Percentiles rank a stretch among this genome's conserved stretches.
Evolutionary conservation across 331 rosid genomes (phyloP).

Genomic region (Stylosanthes scabra): DNA sequence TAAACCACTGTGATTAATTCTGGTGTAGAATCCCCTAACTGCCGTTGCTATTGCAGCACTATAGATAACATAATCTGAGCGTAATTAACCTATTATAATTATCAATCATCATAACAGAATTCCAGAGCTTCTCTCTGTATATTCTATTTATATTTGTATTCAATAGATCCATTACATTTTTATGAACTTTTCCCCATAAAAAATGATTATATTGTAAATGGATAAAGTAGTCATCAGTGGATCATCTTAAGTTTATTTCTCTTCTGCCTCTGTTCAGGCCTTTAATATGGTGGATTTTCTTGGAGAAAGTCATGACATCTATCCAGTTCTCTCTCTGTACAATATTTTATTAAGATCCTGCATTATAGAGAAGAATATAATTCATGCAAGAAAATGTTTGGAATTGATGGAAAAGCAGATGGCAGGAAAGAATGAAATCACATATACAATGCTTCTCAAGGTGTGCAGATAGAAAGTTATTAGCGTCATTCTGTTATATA

Average conservation of each 20-base stretch:
- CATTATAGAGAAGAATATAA: conserved; percentile 44
- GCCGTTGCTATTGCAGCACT: too few relatives aligned
- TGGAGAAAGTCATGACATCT: conserved; percentile 54
- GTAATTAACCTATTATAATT: too few relatives aligned
- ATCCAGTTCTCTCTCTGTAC: conserved; percentile 59
- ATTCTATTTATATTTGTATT: neutral
- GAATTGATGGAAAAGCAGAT: conserved; percentile 74
- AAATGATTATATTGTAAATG: neutral
- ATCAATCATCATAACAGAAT: too few relatives aligned
- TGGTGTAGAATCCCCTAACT: too few relatives aligned
- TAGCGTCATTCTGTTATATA: conserved; percentile 29
- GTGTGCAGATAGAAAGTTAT: conserved; percentile 47
- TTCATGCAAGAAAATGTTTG: conserved; percentile 73
- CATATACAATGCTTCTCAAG: conserved; percentile 78
- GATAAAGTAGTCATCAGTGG: conserved; percentile 14
- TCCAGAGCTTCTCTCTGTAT: too few relatives aligned
- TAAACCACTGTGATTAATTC: too few relatives aligned
- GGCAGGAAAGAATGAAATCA: conserved; percentile 78
- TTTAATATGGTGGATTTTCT: conserved; percentile 62
- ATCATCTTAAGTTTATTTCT: conserved; percentile 29
- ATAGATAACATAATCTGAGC: too few relatives aligned
- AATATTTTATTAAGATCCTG: conserved; percentile 69
- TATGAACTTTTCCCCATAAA: neutral
- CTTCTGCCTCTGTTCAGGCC: conserved; percentile 61
- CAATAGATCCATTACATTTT: conserved; percentile 22